A percentile compares a stretch with the other conserved stretches of the same genome.
Conservation (phyloP, 1,284 basidiomycete species). For the Malassezia sp. region DNA sequence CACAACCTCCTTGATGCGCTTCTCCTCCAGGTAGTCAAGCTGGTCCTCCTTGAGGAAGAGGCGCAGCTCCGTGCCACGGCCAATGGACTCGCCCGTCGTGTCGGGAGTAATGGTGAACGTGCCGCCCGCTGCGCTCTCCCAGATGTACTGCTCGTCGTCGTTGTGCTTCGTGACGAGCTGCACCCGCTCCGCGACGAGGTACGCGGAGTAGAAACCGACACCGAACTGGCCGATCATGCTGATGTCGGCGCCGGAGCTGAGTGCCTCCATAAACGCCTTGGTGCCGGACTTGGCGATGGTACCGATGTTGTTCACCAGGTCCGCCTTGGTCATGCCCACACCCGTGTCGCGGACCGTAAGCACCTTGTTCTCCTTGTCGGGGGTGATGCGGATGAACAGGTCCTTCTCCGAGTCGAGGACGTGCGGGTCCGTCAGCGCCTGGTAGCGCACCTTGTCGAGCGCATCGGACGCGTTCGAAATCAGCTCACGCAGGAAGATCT, state of each 20-base stretch:
- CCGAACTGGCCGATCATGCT: constrained; percentile 65
- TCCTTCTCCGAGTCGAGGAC: constrained; percentile 44
- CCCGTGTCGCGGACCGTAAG: constrained; percentile 89
- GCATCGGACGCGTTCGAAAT: constrained; percentile 47
- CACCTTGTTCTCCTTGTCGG: constrained; percentile 85
- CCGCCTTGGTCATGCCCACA: constrained; percentile 60
- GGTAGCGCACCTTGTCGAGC: constrained; percentile 46
- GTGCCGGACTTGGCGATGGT: constrained; percentile 96
- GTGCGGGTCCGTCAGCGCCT: constrained; percentile 43
- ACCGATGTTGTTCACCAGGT: constrained; percentile 87
- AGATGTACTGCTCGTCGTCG: constrained; percentile 99
- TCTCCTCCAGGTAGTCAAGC: constrained; percentile 97
- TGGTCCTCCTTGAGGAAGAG: constrained; percentile 98
- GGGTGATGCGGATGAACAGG: constrained; percentile 47
- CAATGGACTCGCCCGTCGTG: constrained; percentile 74
- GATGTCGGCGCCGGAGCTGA: constrained; percentile 70
- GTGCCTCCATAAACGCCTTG: constrained; percentile 85
- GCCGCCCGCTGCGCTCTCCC: constrained; percentile 98
- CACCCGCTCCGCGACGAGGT: constrained; percentile 95
- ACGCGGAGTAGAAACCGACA: constrained; percentile 99
- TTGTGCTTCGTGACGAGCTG: constrained; percentile 99
- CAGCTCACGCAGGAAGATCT: constrained; percentile 46
- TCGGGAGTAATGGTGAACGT: constrained; percentile 98
- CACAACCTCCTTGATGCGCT: constrained; percentile 97
- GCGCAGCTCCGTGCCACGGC: constrained; percentile 88